phyloP scores from a whole-genome alignment of 306 rosid genomes.

The Trifolium subterraneum region DNA sequence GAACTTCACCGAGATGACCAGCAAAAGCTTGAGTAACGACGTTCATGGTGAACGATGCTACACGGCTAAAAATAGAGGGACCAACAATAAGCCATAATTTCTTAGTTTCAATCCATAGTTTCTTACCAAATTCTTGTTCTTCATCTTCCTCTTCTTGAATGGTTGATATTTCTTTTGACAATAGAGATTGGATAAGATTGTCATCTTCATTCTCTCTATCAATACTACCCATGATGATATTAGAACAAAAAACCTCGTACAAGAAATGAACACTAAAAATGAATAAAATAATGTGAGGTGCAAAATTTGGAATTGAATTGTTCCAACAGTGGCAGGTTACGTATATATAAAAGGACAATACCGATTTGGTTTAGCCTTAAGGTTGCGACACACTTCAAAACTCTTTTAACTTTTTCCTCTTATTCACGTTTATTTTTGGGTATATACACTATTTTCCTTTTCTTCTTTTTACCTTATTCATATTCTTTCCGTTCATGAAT shows the following conservation, averaged over 20 bases:
- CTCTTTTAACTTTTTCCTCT: neutral
- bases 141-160: neutral
- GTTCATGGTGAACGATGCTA: conserved; percentile 67
- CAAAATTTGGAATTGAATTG: neutral
- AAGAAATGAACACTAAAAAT: neutral
- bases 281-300: neutral
- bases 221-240: neutral
- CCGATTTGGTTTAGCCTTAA: neutral
- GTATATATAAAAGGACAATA: neutral
- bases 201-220: neutral
- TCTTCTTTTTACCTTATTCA: too few relatives aligned
- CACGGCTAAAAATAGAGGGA: conserved; percentile 75
- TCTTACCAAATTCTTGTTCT: neutral
- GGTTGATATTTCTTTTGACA: neutral
- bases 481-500: too few relatives aligned
- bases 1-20: conserved; percentile 74
- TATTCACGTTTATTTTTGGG: neutral
- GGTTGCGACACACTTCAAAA: too few relatives aligned
- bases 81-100: conserved; percentile 79
- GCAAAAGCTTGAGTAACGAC: conserved; percentile 79
- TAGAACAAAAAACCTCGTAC: neutral
- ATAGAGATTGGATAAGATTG: conserved; percentile 5
- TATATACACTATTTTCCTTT: too few relatives aligned
- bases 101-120: conserved; percentile 63
- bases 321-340: neutral